Evolutionary conservation across 345 rosid genomes (phyloP), one percentile per base, ranked within the genome.

Genomic region (Eucalyptus melliodora): DNA sequence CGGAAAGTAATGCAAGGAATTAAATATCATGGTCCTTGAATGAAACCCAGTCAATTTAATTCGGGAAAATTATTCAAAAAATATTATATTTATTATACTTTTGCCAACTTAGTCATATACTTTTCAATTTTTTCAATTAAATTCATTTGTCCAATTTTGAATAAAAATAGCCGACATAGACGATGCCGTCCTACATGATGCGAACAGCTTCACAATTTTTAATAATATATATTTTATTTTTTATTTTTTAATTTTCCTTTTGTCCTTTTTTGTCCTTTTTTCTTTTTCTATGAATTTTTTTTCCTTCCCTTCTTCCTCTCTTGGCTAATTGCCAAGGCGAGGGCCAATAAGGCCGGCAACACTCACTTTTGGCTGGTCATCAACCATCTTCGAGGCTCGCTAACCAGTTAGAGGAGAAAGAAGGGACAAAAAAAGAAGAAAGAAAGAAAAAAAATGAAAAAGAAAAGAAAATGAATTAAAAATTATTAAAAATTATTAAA

Each of bases 51-150:
- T 65, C 19, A 15, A 65, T 30, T n/a, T 65, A 65, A n/a, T n/a
- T 0, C 0, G 2, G 11, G 3, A n/a, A n/a, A 65, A 65, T 65
- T n/a, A 16, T 65, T 16, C 6, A 65, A 65, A n/a, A n/a, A 65
- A 0, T n/a, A 3, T 7, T 65, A n/a, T n/a, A 15, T 16, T 4
- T 65, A 65, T n/a, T 65, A 9, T 0, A 65, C 5, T 67, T 65
- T 65, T n/a, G 4, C 19, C 0, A 15, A 65, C 2, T 15, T 8
- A n/a, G 2, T n/a, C 6, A 2, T 65, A n/a, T 14, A 14, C 2
- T 0, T 65, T n/a, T 65, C 4, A 65, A 65, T 65, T 65, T 8
- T 65, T 3, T 31, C 37, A 4, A 62, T 30, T 30, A 5, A 21
- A 19, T 55, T 1, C 26, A 55, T 55, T 21, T 0, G 3, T 8